Base-by-base conservation (phyloP, 1,139 yeast genomes). In the Blastobotrys capitulatus region DNA sequence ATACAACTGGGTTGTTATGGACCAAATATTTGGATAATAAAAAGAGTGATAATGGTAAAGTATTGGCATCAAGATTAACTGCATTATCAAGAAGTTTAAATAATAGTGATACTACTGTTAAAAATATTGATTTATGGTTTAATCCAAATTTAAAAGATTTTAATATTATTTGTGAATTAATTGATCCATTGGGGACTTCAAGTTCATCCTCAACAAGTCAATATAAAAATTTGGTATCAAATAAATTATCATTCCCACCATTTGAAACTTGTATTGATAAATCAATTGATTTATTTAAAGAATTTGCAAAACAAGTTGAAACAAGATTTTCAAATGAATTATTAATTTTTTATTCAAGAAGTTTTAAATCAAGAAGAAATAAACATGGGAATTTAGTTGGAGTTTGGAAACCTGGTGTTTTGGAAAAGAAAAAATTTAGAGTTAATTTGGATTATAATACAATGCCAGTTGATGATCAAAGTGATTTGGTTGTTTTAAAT, bases 1-100 rank as follows among this genome's bases (percentile, higher is more conserved):
- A 92, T 61, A 80, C 82, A 12, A 79, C 92, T 13, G 97, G 97
- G 46, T 80, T 82, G 35, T 65, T 86, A 52, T 92, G 96, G 92
- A 80, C 96, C 2, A 78, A 79, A 55, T 77, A 77, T 48, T 69
- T 82, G 39, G 77, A 77, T 48, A 69, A 83, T 39, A 80, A 84
- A 15, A 73, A 88, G 48, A 90, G 95, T 10, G 61, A 62, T 7
- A 52, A 53, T 13, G 68, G 67, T 1, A 58, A 58, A 34, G 62
- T 71, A n/a, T 82, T 89, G 51, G 90, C 96, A 1, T 78, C 90
- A 20, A 80, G 98, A 70, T 71, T 90, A 56, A 90, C 97, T 0
- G 92, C 95, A 0, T 75, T 92, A 54, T 80, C 97, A 1, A 79
- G 89, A 57, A 89, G 85, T 31, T 92, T 94, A 0, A 20, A 20